Conservation (phyloP, 2,329 filamentous ascomycete genomes). For the Aspergillus amoenus region DNA sequence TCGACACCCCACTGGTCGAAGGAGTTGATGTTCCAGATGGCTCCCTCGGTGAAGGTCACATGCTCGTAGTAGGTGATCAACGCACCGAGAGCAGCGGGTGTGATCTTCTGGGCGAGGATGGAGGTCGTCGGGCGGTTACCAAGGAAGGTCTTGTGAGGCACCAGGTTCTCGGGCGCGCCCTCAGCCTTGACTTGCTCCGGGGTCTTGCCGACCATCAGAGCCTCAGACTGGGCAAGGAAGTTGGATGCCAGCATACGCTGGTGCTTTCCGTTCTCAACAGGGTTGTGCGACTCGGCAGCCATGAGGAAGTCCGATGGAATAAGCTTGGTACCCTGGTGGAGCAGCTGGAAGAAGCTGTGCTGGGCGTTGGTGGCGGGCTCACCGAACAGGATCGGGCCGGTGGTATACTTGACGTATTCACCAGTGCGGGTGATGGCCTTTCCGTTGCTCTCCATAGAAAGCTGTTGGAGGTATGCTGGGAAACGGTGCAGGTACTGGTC, state of each 20-base stretch:
- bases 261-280: constrained; percentile 85
- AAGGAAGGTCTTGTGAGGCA: constrained; percentile 98
- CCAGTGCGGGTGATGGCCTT: constrained; percentile 91
- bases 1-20: constrained; percentile 99
- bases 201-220: constrained; percentile 55
- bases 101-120: constrained; percentile 91
- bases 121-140: constrained; percentile 96
- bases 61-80: constrained; percentile 99
- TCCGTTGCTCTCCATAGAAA: constrained; percentile 99
- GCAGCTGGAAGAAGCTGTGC: constrained; percentile 99
- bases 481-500: constrained; percentile 99
- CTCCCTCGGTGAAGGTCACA: constrained; percentile 94
- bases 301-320: constrained; percentile 98
- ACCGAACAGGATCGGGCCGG: constrained; percentile 91
- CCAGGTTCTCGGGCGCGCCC: constrained; percentile 55
- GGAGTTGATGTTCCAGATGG: constrained; percentile 98
- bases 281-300: constrained; percentile 95
- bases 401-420: constrained; percentile 93
- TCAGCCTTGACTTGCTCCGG: constrained; percentile 50
- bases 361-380: constrained; percentile 99
- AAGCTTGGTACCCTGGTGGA: constrained; percentile 98
- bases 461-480: constrained; percentile 97
- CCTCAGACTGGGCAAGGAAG: constrained; percentile 52
- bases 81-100: constrained; percentile 87
- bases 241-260: constrained; percentile 65